Base-by-base conservation (phyloP, 805 yeast species). In the Saturnispora quitensis region DNA sequence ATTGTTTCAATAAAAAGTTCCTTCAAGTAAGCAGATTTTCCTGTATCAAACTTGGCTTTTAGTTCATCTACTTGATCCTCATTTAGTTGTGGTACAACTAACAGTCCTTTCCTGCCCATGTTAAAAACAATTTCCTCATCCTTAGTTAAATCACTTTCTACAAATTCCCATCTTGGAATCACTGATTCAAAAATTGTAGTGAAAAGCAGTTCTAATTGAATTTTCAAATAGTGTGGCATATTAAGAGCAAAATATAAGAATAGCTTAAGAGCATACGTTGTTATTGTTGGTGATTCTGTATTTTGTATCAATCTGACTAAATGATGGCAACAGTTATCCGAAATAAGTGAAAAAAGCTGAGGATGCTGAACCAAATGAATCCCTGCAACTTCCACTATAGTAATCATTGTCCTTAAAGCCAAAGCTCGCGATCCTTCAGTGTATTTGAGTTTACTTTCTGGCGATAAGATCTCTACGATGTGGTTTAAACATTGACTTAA, bases 351-450 rank as follows among this genome's bases (percentile, higher is more conserved):
- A 63, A 88, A 75, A 45, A 90, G 69, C 4, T 83, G 73, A 2
- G 86, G 81, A 62, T 86, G 91, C 28, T 69, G 64, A 3, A 77
- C 71, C 48, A 89, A 74, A 15, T 71, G 73, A 50, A 73, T 70
- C 3, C 97, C 97, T 10, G 89, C 74, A 5, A 87, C 82, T 66
- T 93, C 98, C 47, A 93, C 74, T 1, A 95, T 85, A 0, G 84
- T 82, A 50, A 81, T 82, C 40, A 93, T 73, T 40, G 91, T 75
- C 28, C 83, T 77, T 36, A 93, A 68, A 0, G 96, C 93, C 69
- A 91, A 81, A 13, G 87, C 83, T 52, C 96, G 78, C 0, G 97
- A 83, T 27, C 88, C 76, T 64, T 91, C 97, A 55, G 91, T 86
- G 61, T 89, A 93, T 60, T 86, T 89, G 60, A 80, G 79, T 62